Conservation (phyloP, 345 rosid genomes). For the Conringia planisiliqua region DNA sequence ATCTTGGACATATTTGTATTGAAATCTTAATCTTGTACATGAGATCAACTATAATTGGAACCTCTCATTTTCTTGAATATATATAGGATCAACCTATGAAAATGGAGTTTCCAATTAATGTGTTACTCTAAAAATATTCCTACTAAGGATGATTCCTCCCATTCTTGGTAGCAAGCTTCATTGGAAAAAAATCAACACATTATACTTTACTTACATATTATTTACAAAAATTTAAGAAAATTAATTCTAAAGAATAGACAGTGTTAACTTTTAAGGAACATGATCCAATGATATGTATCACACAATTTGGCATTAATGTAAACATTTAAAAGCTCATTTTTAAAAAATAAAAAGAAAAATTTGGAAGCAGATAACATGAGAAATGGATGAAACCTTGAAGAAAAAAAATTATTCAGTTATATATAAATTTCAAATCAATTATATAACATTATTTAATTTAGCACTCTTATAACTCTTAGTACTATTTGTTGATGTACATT, state of each 20-base stretch:
- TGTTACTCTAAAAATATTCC: not conserved
- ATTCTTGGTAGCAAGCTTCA: not conserved
- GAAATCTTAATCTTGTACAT: not conserved
- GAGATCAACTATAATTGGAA: not conserved
- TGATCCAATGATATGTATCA: not conserved
- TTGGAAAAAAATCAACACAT: not conserved
- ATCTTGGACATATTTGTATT: not conserved
- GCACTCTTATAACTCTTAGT: too few relatives aligned
- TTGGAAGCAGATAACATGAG: too few relatives aligned
- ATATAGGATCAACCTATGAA: not conserved
- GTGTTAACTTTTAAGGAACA: not conserved
- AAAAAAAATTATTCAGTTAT: too few relatives aligned
- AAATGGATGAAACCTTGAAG: too few relatives aligned
- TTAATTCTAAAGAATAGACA: not conserved
- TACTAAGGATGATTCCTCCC: not conserved
- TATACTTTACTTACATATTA: not conserved
- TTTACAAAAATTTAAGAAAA: not conserved
- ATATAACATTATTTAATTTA: too few relatives aligned
- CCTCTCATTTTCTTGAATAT: not conserved
- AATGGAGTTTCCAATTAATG: slow-evolving; percentile 1
- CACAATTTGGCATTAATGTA: too few relatives aligned
- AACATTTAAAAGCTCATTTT: too few relatives aligned
- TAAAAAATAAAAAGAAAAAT: too few relatives aligned
- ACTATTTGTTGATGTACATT: too few relatives aligned
- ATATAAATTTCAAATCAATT: too few relatives aligned